Evolutionary conservation across 2,329 filamentous ascomycete species (phyloP).

Genomic region (Zymoseptoria passerinii): DNA sequence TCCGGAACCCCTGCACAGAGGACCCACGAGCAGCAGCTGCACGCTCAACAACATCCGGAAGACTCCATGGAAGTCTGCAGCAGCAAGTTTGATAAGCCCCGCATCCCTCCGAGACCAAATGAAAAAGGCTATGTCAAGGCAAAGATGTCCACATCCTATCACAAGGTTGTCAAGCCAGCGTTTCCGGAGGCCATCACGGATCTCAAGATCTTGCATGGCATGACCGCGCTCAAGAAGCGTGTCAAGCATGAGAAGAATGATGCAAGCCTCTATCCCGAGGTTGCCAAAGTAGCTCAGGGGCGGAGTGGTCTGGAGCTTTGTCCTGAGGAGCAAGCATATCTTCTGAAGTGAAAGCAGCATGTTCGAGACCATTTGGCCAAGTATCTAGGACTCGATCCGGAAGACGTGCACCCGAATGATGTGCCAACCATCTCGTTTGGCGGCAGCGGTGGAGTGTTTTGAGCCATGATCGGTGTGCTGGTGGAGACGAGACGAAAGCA

Average conservation of each 20-base stretch:
- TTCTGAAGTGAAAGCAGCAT: constrained; percentile 16
- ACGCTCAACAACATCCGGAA: constrained; percentile 6
- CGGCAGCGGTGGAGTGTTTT: constrained; percentile 27
- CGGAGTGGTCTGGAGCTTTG: constrained; percentile 25
- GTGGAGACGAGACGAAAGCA: constrained; percentile 25
- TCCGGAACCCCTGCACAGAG: constrained; percentile 11
- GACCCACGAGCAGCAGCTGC: constrained; percentile 11
- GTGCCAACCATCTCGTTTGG: constrained; percentile 27
- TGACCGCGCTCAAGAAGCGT: constrained; percentile 19
- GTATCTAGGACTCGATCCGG: constrained; percentile 24
- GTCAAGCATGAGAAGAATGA: constrained; percentile 25
- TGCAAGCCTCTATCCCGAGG: constrained; percentile 23
- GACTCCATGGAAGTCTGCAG: constrained; percentile 8
- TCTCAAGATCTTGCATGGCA: constrained; percentile 22
- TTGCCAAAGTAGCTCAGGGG: constrained; percentile 21
- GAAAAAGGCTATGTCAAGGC: constrained; percentile 1
- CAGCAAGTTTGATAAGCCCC: constrained; percentile 9
- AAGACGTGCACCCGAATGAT: constrained; percentile 25
- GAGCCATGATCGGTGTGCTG: constrained; percentile 25
- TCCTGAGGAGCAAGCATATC: constrained; percentile 23
- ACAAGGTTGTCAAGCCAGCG: constrained; percentile 18
- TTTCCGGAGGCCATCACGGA: constrained; percentile 25
- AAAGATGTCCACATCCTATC: constrained; percentile 17
- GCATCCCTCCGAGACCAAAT: background rate
- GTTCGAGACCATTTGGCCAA: constrained; percentile 25